These are phyloP conservation scores for Vaccinium myrtillus DNA, from an alignment of 148 eudicot genomes.

Conservation along the genomic window DNA sequence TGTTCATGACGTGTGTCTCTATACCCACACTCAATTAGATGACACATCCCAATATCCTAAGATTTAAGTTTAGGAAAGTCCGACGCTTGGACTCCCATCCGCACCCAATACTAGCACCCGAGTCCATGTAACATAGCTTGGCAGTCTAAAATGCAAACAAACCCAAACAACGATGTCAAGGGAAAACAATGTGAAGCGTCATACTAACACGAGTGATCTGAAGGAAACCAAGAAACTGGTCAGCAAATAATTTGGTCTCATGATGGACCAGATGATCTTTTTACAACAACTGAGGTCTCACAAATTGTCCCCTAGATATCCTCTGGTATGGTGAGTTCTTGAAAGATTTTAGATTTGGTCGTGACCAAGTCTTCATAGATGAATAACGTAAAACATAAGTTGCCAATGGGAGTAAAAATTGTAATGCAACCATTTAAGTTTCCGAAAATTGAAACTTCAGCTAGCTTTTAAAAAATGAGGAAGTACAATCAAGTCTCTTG, in stretches of 20 bases:
- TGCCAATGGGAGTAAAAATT: not conserved
- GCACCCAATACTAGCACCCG: no score
- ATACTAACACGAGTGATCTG: not conserved
- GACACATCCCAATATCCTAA: no score
- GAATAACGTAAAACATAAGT: not conserved
- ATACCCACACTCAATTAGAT: no score
- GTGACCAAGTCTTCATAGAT: not conserved
- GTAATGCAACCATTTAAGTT: not conserved
- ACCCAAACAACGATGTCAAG: not conserved
- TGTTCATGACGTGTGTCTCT: no score
- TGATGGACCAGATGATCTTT: not conserved
- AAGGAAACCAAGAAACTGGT: not conserved
- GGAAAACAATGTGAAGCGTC: not conserved
- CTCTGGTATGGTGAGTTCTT: not conserved
- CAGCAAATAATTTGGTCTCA: not conserved
- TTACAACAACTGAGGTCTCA: not conserved
- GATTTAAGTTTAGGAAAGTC: no score
- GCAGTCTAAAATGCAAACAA: not conserved
- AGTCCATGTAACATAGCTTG: no score
- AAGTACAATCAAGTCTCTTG: not conserved
- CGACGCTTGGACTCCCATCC: no score
- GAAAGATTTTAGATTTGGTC: not conserved
- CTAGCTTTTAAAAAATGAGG: not conserved
- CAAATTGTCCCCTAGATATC: not conserved
- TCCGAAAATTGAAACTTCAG: not conserved